phyloP scores from a whole-genome alignment of 768 basidiomycete genomes.

The Agaricus bisporus region DNA sequence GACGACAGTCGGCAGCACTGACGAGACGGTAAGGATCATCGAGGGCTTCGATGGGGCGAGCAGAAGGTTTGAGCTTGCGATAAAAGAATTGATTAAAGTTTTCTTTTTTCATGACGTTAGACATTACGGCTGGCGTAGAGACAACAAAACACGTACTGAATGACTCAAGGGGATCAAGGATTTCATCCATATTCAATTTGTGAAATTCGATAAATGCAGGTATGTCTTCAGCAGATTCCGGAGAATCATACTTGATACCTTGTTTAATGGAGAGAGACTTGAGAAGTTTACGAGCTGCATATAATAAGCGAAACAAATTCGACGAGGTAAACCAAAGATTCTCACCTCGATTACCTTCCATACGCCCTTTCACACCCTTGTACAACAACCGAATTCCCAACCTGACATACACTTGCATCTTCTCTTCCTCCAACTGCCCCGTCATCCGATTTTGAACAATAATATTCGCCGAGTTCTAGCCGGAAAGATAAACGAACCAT shows the following conservation, averaged over 20 bases:
- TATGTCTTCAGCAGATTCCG: slow-evolving; percentile 81
- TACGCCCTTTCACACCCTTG: slow-evolving; percentile 81
- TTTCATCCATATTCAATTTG: slow-evolving; percentile 74
- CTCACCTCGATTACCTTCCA: slow-evolving; percentile 82
- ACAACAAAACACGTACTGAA: slow-evolving; percentile 65
- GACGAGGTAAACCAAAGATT: slow-evolving; percentile 15
- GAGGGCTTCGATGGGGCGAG: slow-evolving; percentile 67
- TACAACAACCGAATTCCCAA: slow-evolving; percentile 91
- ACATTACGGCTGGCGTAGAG: background rate
- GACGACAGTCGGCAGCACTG: slow-evolving; percentile 91
- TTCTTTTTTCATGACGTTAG: slow-evolving; percentile 41
- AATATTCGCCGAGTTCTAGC: slow-evolving; percentile 95
- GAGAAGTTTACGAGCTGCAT: slow-evolving; percentile 70
- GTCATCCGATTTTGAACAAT: slow-evolving; percentile 93
- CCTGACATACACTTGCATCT: slow-evolving; percentile 92
- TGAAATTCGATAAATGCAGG: slow-evolving; percentile 88
- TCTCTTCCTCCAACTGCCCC: slow-evolving; percentile 93
- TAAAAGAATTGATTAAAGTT: slow-evolving; percentile 95
- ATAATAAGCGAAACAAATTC: slow-evolving; percentile 1
- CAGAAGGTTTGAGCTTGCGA: slow-evolving; percentile 79
- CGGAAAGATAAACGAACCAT: background rate
- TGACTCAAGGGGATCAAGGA: slow-evolving; percentile 73
- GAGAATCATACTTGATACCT: slow-evolving; percentile 86
- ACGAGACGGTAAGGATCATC: slow-evolving; percentile 77
- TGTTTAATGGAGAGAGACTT: slow-evolving; percentile 92